Base-by-base conservation (phyloP, 495 filamentous ascomycete species). In the Tuber aestivum region DNA sequence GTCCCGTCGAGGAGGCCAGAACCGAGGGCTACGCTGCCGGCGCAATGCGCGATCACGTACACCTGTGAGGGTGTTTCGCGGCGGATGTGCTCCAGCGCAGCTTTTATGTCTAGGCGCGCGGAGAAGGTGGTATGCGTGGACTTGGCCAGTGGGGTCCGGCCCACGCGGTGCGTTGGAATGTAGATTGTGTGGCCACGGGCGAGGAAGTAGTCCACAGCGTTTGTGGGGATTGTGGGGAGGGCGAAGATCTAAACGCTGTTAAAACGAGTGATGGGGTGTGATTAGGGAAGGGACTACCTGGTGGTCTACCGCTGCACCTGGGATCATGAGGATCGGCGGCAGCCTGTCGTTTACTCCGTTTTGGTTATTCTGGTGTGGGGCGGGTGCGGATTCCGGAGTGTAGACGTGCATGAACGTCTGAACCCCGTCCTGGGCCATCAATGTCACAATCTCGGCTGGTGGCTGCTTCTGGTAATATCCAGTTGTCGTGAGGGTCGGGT, bases 11-110 rank as follows among this genome's bases (percentile, higher is more conserved):
- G 86, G 0, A 93, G 84, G 50, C 89, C 91, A 44, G 85, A 84
- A 0, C 86, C 83, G 38, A 89, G 86, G 20, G 90, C 87, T 0
- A 92, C 87, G 27, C 87, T 87, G 70, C 91, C 91, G 84, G 89
- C 89, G 82, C 91, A 93, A 82, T 93, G 91, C 21, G 87, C 86
- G 72, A 92, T 85, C 16, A 87, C 87, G 83, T 93, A 92, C 69
- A 89, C 77, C 48, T 86, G 83, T 23, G 86, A 85, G 12, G 79
- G 70, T 27, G 83, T 83, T 7, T 82, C 69, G 20, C 81, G 73
- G 3, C 87, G 87, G 73, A 92, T 89, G 70, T 86, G 84, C 73
- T 88, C 83, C 27, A 91, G 77, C 27, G 87, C 89, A 3, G 90
- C 90, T 21, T 83, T 84, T 69, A 91, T 84, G 78, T 93, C 91